Evolutionary conservation across 2,329 filamentous ascomycete species (phyloP), one percentile per base, ranked within the genome.

Genomic region (Fusarium sp.): DNA sequence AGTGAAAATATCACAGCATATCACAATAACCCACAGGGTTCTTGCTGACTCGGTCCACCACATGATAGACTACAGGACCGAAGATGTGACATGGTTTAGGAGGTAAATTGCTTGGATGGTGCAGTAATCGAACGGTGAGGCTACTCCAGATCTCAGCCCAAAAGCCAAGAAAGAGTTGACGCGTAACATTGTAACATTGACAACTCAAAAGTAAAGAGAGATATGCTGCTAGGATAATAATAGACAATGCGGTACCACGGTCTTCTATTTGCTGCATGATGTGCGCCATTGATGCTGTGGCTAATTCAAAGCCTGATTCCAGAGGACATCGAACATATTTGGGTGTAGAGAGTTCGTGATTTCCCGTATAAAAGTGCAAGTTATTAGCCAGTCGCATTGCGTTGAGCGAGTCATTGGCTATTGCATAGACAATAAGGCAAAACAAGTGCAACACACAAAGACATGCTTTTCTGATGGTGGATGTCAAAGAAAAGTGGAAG

Each of bases 251-350:
- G 11, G 61, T 25, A 42, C n/a, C 32, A 42, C 22, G 34, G n/a
- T 53, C 20, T 55, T 41, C 12, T 29, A 24, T n/a, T 42, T 32
- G 51, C 44, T 32, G 42, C 52, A 20, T 29, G 27, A 61, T 41
- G 32, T 41, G 45, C 55, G 68, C 64, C 68, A 71, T 61, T 57
- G 67, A 70, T 71, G 67, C 45, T 61, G 59, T 71, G 68, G 68
- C 68, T 65, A 65, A 53, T 24, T 24, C 14, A 42, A 47, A 53
- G 40, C 40, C 55, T 30, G 37, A 44, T 27, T 37, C 68, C 22
- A 45, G 24, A 60, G 64, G 30, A 57, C 29, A 29, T 29, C 7
- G 37, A 32, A n/a, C 20, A 57, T 25, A n/a, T 47, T 55, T 53
- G 27, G 45, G 44, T 59, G 62, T 37, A 25, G 65, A 70, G 40